Base-by-base conservation (phyloP, 2,329 filamentous ascomycete species). In the Immersiporthe knoxdaviesiana region DNA sequence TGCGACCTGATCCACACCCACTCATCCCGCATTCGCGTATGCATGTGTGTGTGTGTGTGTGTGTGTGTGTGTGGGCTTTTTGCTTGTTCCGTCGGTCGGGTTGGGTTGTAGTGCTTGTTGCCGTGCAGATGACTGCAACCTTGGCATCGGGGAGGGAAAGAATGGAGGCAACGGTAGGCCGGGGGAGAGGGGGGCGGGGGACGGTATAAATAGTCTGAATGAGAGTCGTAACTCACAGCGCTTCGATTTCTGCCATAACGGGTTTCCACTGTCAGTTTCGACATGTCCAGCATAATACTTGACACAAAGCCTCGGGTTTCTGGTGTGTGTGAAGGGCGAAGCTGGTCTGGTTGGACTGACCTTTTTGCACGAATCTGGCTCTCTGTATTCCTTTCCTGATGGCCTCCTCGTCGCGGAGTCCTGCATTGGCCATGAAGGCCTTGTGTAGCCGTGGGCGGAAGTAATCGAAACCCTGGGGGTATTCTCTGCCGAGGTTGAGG, bases 291-390 rank as follows among this genome's bases (percentile, higher is more conserved):
- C 32, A 21, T 39, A n/a, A n/a, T 35, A 4, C 44, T 24, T 24
- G 21, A 27, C 3, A 24, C 30, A 27, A 52, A 18, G 14, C 16
- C 3, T 44, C 41, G 41, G 41, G 18, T 18, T 16, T 18, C 41
- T 44, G 16, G 41, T 18, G 41, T 44, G 35, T 35, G 35, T 44
- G 30, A 8, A 8, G 35, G 35, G 35, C 4, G 35, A 35, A 35
- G 16, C 2, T 12, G 12, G n/a, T 1, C 2, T 12, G 12, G n/a
- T 1, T 41, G 24, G 1, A 11, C 54, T 21, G 76, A 93, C 93
- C 93, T 85, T 97, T 97, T 80, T 93, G 97, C 4, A 98, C 93
- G 79, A 92, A 97, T 73, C 97, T 88, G 0, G 94, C 95, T 70
- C 91, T 85, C 54, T 87, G 85, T 68, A 99, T 93, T 0, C 89